These are phyloP conservation scores for Pisolithus thermaeus DNA, from an alignment of 1,284 basidiomycete species.

Conservation along the genomic window DNA sequence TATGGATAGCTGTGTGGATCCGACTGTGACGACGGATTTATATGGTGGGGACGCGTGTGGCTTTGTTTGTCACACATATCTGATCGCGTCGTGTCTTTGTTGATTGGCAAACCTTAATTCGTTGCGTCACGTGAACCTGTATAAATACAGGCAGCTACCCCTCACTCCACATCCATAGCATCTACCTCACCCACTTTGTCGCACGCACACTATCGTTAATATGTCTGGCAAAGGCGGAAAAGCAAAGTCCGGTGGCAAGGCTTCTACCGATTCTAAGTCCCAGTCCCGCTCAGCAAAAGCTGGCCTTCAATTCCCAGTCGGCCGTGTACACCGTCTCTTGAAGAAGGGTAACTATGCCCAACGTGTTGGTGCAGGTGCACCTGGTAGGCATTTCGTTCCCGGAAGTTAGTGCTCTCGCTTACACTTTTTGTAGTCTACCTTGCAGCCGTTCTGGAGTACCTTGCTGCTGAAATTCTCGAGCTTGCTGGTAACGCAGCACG, in stretches of 20 bases:
- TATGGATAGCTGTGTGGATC: slow-evolving; percentile 16
- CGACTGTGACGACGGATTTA: slow-evolving; percentile 25
- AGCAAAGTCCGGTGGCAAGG: slow-evolving; percentile 57
- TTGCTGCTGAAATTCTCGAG: slow-evolving; percentile 85
- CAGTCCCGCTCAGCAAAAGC: slow-evolving; percentile 79
- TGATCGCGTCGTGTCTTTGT: slow-evolving; percentile 30
- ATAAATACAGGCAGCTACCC: slow-evolving; percentile 18
- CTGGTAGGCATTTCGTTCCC: slow-evolving; percentile 42
- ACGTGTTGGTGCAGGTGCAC: slow-evolving; percentile 75
- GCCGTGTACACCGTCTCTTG: slow-evolving; percentile 88
- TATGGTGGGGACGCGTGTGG: slow-evolving; percentile 33
- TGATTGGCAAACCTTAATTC: slow-evolving; percentile 31
- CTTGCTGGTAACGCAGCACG: slow-evolving; percentile 79
- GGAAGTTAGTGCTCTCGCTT: slow-evolving; percentile 1
- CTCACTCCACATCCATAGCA: slow-evolving; percentile 8
- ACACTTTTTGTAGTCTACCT: slow-evolving; percentile 61
- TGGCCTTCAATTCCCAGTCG: slow-evolving; percentile 84
- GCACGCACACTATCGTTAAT: slow-evolving; percentile 7
- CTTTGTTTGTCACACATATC: slow-evolving; percentile 32
- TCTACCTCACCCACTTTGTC: slow-evolving; percentile 6
- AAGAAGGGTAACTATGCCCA: slow-evolving; percentile 87
- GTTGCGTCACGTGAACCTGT: slow-evolving; percentile 10
- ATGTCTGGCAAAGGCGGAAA: slow-evolving; percentile 62
- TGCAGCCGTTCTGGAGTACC: slow-evolving; percentile 78
- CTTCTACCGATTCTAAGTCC: slow-evolving; percentile 47